phyloP scores from a whole-genome alignment of 2,329 filamentous ascomycete species.

The Cytospora piceae region DNA sequence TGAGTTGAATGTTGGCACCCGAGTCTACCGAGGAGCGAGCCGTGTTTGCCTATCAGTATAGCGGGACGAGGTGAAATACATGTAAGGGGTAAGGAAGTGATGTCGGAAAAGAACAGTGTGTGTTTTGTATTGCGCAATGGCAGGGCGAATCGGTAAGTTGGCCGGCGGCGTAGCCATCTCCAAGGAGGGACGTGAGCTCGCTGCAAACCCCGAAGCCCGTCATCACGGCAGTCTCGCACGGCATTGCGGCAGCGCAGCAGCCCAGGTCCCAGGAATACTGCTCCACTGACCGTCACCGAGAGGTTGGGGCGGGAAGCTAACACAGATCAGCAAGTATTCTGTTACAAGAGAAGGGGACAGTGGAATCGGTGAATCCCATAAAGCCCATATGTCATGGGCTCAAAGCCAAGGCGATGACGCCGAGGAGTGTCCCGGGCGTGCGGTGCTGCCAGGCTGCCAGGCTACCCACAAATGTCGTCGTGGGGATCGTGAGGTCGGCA shows the following conservation, averaged over 20 bases:
- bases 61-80: background rate
- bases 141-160: conserved; percentile 25
- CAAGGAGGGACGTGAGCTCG: conserved; percentile 12
- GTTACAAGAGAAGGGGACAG: background rate
- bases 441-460: background rate
- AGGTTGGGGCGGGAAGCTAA: background rate
- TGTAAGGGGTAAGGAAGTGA: background rate
- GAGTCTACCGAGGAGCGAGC: conserved; percentile 6
- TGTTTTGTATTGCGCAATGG: conserved; percentile 12
- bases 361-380: background rate
- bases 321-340: background rate
- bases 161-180: conserved; percentile 10
- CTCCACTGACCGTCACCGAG: background rate
- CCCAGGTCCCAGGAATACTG: background rate
- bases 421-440: background rate
- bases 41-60: background rate
- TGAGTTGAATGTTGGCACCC: background rate
- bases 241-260: conserved; percentile 13
- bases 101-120: conserved; percentile 15
- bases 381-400: background rate
- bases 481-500: conserved; percentile 4
- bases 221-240: conserved; percentile 21
- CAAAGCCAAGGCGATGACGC: background rate
- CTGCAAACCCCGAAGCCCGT: conserved; percentile 15
- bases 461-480: conserved; percentile 11